Evolutionary conservation across 345 rosid species (phyloP).

Genomic region (Citrus medica): DNA sequence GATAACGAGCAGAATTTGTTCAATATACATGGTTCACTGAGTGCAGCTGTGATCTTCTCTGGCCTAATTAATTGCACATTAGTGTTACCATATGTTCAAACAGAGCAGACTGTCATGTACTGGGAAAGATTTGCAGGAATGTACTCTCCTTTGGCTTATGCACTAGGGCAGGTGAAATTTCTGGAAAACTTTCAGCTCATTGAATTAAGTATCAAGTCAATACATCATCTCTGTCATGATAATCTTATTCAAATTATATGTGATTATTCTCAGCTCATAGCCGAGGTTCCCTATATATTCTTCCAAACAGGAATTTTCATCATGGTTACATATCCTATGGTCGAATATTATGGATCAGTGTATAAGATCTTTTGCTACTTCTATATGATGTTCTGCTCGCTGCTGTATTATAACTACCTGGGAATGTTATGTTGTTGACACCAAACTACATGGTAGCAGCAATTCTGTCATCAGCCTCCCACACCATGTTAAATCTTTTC

Average conservation of each 20-base stretch:
- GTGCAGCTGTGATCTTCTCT: not conserved
- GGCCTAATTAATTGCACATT: not conserved
- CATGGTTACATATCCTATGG: not conserved
- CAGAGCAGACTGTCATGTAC: not conserved
- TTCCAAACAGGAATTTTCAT: not conserved
- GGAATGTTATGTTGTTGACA: not conserved
- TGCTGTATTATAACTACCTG: not conserved
- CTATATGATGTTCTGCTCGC: not conserved
- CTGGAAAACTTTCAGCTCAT: not conserved
- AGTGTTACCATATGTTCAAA: not conserved
- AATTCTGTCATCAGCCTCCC: not conserved
- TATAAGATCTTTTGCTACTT: not conserved
- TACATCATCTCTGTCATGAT: not conserved
- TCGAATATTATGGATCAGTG: not conserved
- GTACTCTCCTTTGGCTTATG: constrained; percentile 2
- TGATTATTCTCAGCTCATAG: not conserved
- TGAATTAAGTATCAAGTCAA: not conserved
- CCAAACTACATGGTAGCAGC: not conserved
- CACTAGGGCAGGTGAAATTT: not conserved
- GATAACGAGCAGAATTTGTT: not conserved
- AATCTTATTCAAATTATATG: not conserved
- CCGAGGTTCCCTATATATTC: not conserved
- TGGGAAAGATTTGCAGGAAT: not conserved
- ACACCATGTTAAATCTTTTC: not conserved
- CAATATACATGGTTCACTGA: not conserved